Base-by-base conservation (phyloP, 169 alveolate genomes). In the Plasmodium relictum region DNA sequence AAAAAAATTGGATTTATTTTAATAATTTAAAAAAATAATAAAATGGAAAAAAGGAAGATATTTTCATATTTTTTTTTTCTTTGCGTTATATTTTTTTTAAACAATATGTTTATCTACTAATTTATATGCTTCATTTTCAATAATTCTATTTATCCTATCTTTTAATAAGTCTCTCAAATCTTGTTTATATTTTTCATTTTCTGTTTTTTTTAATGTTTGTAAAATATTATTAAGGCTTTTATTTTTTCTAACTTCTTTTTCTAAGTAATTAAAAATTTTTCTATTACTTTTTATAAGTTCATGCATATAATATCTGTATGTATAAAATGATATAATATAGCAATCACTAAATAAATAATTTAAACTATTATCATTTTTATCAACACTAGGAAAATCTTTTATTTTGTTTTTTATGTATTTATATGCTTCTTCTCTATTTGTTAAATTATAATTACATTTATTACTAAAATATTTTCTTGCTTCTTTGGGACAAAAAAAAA, bases 401-500 rank as follows among this genome's bases (percentile, higher is more conserved):
- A 83, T 72, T 59, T 83, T 83, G n/a, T 83, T 72, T 44, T 83
- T 83, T 83, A 83, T 83, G 44, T 68, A 83, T 31, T 50, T 66
- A 68, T 83, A 83, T 59, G 91, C 68, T 14, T 68, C 83, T 83
- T 83, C 91, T 68, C 91, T 56, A 26, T 22, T 83, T 22, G 52
- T 70, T 45, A 83, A 68, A 26, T n/a, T 39, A 45, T 31, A 42
- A 20, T 68, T 68, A 50, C 91, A 83, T 83, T 83, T 83, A 10
- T 39, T 83, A 31, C 91, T 68, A 61, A 83, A 68, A 59, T 69
- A 69, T 16, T 83, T 83, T 44, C 91, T 24, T n/a, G 91, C 91
- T 54, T 83, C 91, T 66, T 83, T 83, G 10, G 91, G 91, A 39
- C 91, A 83, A 58, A 83, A 83, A 68, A 68, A 83, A n/a, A 83